Evolutionary conservation across 225 moss, liverwort and hornwort genomes (phyloP), one percentile per base, ranked within the genome.

Genomic region (Marchantia paleacea): DNA sequence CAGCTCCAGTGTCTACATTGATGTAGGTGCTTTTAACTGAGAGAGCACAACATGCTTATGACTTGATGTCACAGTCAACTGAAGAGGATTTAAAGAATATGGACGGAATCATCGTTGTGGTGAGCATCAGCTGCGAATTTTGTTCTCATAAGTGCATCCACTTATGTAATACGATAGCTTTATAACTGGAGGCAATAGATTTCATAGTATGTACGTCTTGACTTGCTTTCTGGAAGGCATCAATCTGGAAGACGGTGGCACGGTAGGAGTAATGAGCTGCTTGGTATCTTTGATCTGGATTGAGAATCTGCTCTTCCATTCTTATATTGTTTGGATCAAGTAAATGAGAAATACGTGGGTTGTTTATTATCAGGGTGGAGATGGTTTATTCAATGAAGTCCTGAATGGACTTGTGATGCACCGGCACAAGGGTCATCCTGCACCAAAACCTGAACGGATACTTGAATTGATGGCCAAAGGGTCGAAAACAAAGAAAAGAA

Each of bases 91-190:
- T 97, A 57, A 81, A 89, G 31, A 67, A 84, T 55, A 81, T 85
- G 67, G 97, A 95, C 89, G 97, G 97, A 79, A 89, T 97, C n/a
- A 76, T 97, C 82, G 88, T 92, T 80, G 97, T 97, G 93, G 97
- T 97, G 73, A 81, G 82, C 70, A 55, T 10, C 25, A 55, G 61
- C 15, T 61, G 8, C 39, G 31, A 8, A 20, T 55, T n/a, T 29
- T 4, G 24, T 68, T 12, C 14, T 62, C n/a, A 62, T 62, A 5
- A 7, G 4, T 62, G 22, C 50, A 50, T 29, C 7, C 20, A 9
- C 3, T 8, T 22, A 50, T 50, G 1, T 50, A 52, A 50, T n/a
- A 50, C 7, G n/a, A 71, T 71, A 15, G 6, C 48, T 7, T 69
- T 0, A n/a, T 50, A 49, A 71, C 62, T 71, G 47, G 71, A n/a